Percentiles rank a stretch among this genome's conserved stretches.
phyloP scores from a whole-genome alignment of 441 rosid genomes.

The Metrosideros polymorpha region DNA sequence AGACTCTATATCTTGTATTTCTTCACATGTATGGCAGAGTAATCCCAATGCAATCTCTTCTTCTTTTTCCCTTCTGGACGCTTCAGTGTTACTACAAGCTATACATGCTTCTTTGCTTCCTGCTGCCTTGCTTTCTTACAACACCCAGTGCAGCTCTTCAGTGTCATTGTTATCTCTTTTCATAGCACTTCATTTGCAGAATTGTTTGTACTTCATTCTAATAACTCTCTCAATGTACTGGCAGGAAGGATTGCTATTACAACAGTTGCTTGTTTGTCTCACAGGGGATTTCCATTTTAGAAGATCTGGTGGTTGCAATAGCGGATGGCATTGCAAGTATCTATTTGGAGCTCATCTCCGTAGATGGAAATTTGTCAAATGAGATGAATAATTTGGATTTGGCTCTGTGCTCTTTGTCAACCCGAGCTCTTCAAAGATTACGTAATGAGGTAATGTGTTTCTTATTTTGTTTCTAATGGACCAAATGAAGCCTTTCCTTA shows the following conservation, averaged over 20 bases:
- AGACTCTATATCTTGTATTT: neutral
- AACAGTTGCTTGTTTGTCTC: constrained; percentile 38
- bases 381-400: constrained; percentile 50
- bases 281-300: constrained; percentile 68
- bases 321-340: constrained; percentile 79
- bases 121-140: neutral
- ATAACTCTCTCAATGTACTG: constrained; percentile 3
- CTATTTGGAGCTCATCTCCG: constrained; percentile 85
- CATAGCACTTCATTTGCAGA: neutral
- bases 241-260: constrained; percentile 52
- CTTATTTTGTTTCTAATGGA: neutral
- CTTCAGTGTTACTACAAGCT: neutral
- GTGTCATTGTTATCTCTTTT: neutral
- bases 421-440: constrained; percentile 73
- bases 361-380: constrained; percentile 63
- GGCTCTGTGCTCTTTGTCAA: constrained; percentile 69
- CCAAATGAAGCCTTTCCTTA: neutral
- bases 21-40: neutral
- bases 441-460: constrained; percentile 63
- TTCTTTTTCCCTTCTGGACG: neutral
- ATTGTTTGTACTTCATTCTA: neutral
- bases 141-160: neutral
- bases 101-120: neutral
- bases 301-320: constrained; percentile 72
- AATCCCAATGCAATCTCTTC: neutral